phyloP scores from a whole-genome alignment of 768 basidiomycete species.

The Pleurotus eryngii region DNA sequence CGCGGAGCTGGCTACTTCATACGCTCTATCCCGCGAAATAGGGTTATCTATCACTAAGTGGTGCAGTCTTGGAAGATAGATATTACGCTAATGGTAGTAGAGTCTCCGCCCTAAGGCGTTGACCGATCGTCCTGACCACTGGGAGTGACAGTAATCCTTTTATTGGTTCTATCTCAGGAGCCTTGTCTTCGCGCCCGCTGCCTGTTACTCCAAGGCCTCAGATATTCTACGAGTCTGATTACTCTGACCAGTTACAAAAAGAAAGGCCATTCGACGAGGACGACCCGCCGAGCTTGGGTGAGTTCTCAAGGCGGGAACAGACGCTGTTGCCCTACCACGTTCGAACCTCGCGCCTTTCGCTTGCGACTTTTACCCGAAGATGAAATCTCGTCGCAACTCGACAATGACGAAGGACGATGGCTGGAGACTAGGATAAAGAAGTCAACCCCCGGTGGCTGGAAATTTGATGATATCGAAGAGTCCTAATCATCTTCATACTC shows the following conservation, averaged over 20 bases:
- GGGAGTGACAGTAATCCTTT: too few relatives aligned
- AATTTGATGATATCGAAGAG: constrained; percentile 58
- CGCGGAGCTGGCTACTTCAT: too few relatives aligned
- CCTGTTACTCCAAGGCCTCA: too few relatives aligned
- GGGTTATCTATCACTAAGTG: too few relatives aligned
- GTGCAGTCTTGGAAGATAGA: too few relatives aligned
- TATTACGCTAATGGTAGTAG: background rate
- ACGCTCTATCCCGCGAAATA: too few relatives aligned
- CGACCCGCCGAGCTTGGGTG: constrained; percentile 55
- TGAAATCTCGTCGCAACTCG: constrained; percentile 27
- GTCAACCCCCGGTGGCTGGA: constrained; percentile 51
- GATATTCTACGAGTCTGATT: too few relatives aligned
- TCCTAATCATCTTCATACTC: constrained; percentile 21
- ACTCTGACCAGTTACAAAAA: too few relatives aligned
- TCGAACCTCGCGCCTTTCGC: constrained; percentile 54
- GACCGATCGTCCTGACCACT: background rate
- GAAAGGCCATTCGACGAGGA: constrained; percentile 29
- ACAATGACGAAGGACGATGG: constrained; percentile 34
- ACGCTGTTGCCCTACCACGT: constrained; percentile 32
- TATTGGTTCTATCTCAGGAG: background rate
- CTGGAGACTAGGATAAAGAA: constrained; percentile 23
- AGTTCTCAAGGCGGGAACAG: constrained; percentile 49
- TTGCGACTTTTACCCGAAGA: constrained; percentile 16
- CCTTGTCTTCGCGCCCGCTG: too few relatives aligned
- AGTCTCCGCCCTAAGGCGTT: background rate